Conservation (phyloP, 352 stramenopile species). For the Pythium utonaiense region DNA sequence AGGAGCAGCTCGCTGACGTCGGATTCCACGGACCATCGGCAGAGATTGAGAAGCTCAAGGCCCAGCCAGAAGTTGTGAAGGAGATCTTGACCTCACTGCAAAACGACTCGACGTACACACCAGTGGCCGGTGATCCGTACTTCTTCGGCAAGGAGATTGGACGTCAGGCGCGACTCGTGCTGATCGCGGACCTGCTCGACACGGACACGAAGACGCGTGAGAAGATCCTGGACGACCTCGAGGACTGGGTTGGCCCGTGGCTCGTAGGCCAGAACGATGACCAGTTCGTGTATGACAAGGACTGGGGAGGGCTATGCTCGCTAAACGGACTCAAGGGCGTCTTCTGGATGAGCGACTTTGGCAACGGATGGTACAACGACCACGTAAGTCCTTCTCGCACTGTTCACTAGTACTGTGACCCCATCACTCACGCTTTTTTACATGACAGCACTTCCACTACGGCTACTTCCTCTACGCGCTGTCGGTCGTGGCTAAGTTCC, state of each 20-base stretch:
- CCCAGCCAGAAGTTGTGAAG: slow-evolving; percentile 30
- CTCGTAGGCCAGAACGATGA: slow-evolving; percentile 73
- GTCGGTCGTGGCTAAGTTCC: slow-evolving; percentile 77
- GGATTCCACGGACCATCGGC: slow-evolving; percentile 34
- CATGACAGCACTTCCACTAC: slow-evolving; percentile 94
- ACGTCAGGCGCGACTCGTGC: slow-evolving; percentile 63
- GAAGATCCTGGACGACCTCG: slow-evolving; percentile 52
- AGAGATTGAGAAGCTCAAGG: slow-evolving; percentile 11
- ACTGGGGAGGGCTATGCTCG: slow-evolving; percentile 91
- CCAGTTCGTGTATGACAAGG: slow-evolving; percentile 91
- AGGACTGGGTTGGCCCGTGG: slow-evolving; percentile 74
- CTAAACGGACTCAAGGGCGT: slow-evolving; percentile 87
- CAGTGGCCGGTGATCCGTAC: slow-evolving; percentile 67
- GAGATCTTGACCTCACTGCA: slow-evolving; percentile 50
- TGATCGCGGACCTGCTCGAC: slow-evolving; percentile 79
- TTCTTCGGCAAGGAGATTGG: slow-evolving; percentile 86
- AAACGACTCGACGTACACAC: slow-evolving; percentile 70
- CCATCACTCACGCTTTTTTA: background rate
- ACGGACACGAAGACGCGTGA: slow-evolving; percentile 43
- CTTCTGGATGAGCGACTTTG: slow-evolving; percentile 91
- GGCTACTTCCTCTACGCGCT: slow-evolving; percentile 90
- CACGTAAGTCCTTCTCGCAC: slow-evolving; percentile 56
- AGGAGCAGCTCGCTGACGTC: slow-evolving; percentile 48
- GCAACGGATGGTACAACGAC: slow-evolving; percentile 91
- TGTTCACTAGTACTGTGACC: background rate